Base-by-base conservation (phyloP, 2,329 filamentous ascomycete genomes). In the Aspergillus amoenus region DNA sequence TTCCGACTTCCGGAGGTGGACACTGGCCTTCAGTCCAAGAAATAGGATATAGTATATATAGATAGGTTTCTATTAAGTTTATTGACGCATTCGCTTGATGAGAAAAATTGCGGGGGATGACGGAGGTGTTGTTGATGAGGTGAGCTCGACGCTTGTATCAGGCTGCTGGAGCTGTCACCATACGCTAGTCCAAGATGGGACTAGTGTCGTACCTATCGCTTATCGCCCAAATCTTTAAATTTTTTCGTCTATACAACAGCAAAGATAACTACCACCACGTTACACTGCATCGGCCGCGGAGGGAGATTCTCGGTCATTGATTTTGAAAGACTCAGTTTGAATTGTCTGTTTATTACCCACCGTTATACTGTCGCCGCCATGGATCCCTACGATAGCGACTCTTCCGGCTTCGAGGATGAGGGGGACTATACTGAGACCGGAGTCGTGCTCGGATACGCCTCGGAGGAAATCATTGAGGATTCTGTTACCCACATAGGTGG, bases 371-470 rank as follows among this genome's bases (percentile, higher is more conserved):
- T 17, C 22, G n/a, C 32, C 56, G 49, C 67, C 59, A 93, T 92
- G 89, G 81, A 88, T 56, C 81, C 85, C 15, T 95, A 96, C 77
- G 91, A 96, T 66, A 95, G 90, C 71, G 93, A 97, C 67, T 91
- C 88, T 2, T 93, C 90, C 0, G 86, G 81, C 27, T 78, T 80
- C 39, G 89, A 85, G 43, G 87, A 86, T 56, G 82, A 86, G 13
- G 83, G 68, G 60, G 76, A 78, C 60, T 77, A 79, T 62, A 76
- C 76, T 18, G 77, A 78, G 57, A 97, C 94, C 6, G 91, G 89
- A 64, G 92, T 97, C 2, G 84, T 97, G 2, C 83, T 99, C 12
- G 94, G 94, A 4, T 99, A 96, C 73, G 90, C 91, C 3, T 89
- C 90, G 1, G 86, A 87, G 70, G 90, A 96, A 55, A 78, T 86